Evolutionary conservation across 2,329 filamentous ascomycete species (phyloP), one percentile per base, ranked within the genome.

Genomic region (Aphanoascus verrucosus): DNA sequence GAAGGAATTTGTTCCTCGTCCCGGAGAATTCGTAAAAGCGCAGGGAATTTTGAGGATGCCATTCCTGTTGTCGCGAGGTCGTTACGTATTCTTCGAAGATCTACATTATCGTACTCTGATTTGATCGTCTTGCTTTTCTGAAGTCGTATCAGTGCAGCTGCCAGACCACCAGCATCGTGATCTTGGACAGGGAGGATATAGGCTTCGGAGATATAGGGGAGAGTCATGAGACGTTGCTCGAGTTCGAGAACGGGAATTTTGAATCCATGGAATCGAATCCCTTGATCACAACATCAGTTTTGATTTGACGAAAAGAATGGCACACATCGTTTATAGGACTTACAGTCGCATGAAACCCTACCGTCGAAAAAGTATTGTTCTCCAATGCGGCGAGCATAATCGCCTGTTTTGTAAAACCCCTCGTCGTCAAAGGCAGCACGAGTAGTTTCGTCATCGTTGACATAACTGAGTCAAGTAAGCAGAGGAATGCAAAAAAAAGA

Each of bases 351-450:
- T 11, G 51, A 53, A 15, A 49, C 47, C 45, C 60, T 56, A 7
- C 60, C 60, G 31, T 61, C 59, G 9, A 62, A 23, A 4, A 61
- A 49, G 19, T 58, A 59, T 8, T 56, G 38, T 11, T 56, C 44
- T 5, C 55, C 57, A 15, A 52, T 52, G 3, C 41, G 41, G 46
- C 50, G 56, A 15, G 17, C 58, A n/a, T 49, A 38, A 38, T 62
- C 59, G 7, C 60, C 59, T 19, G 60, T 59, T 51, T 55, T 60
- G 50, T 53, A 60, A 45, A 53, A 62, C 7, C 60, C 59, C 20
- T 62, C 55, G 15, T 51, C 48, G 28, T 58, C 54, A 19, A 58
- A 47, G 4, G 51, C 54, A 11, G 34, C 31, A 41, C 38, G 54
- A 14, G 56, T 57, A 11, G 42, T 45, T 11, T 19, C 51, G 17